Evolutionary conservation across 441 rosid genomes (phyloP), one percentile per base, ranked within the genome.

Genomic region (Gossypium gossypioides): DNA sequence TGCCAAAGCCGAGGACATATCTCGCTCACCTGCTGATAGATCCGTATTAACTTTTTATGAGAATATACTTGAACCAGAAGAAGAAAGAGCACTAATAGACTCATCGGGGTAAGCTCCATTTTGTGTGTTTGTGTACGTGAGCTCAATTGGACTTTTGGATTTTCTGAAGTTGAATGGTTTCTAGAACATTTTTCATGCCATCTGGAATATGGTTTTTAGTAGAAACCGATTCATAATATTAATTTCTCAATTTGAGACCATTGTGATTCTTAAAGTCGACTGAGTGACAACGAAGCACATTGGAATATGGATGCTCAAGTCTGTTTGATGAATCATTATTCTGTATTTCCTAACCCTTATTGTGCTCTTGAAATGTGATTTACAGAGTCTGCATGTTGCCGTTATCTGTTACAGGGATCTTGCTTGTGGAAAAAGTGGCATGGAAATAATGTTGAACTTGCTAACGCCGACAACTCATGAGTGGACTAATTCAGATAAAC

Each of bases 41-140:
- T 79, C 88, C 73, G 78, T 77, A 59, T 86, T 84, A 54, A 80
- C 96, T 37, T 91, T 91, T 68, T 77, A 71, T 48, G 99, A 95
- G 74, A 89, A 85, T 74, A 37, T 92, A 69, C 87, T 95, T 71
- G 82, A 91, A 76, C 97, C 86, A 46, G 96, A 86, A 71, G 98
- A 92, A 85, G 98, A 95, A 85, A 84, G 80, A 78, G 83, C 79
- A 15, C 85, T 95, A 16, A 73, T 88, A 87, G 83, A 74, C 66
- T 77, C 84, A 76, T 76, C 87, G 16, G 77, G 71, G 94, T 89
- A 82, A 80, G 89, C 77, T 19, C 21, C 50, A 25, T 22, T 12
- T 50, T 6, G 62, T 57, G 32, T 37, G 4, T 12, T 32, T 19
- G 2, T 13, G 46, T 37, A 19, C 0, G 24, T 6, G 19, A 62